Evolutionary conservation across 495 filamentous ascomycete species (phyloP).

Genomic region (Penicillium longicatenatum): DNA sequence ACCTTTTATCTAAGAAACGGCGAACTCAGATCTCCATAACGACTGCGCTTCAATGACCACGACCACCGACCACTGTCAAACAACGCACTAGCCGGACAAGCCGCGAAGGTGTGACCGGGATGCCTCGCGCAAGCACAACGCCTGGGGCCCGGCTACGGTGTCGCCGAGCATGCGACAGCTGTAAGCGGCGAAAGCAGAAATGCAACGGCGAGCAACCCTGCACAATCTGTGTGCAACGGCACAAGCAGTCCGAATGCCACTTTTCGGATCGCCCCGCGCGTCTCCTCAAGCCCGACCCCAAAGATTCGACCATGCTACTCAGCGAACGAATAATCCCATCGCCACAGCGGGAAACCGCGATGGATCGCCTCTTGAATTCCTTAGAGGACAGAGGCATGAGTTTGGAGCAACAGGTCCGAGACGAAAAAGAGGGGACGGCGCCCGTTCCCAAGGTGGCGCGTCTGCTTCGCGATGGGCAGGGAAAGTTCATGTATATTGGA

Average conservation of each 20-base stretch:
- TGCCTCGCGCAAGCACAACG: slow-evolving; percentile 41
- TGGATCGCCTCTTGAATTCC: slow-evolving; percentile 43
- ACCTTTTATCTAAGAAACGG: background rate
- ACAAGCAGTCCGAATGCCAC: slow-evolving; percentile 49
- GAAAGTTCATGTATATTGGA: slow-evolving; percentile 67
- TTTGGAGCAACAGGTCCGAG: slow-evolving; percentile 35
- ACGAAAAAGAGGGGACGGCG: slow-evolving; percentile 42
- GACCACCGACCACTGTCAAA: background rate
- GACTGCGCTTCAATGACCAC: slow-evolving; percentile 9
- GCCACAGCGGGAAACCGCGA: slow-evolving; percentile 42
- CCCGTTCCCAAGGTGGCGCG: slow-evolving; percentile 50
- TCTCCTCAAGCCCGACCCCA: slow-evolving; percentile 35
- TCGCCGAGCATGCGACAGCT: slow-evolving; percentile 67
- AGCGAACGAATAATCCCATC: slow-evolving; percentile 39
- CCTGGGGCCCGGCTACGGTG: slow-evolving; percentile 43
- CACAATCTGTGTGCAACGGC: slow-evolving; percentile 63
- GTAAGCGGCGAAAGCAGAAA: slow-evolving; percentile 80
- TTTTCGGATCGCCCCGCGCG: slow-evolving; percentile 48
- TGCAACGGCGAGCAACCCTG: slow-evolving; percentile 74
- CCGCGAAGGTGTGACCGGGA: slow-evolving; percentile 16
- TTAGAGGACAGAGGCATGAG: slow-evolving; percentile 40
- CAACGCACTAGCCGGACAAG: slow-evolving; percentile 13
- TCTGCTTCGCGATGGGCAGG: slow-evolving; percentile 55
- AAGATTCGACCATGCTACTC: slow-evolving; percentile 43
- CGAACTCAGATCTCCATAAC: background rate